Base-by-base conservation (phyloP, 2,329 filamentous ascomycete genomes). In the Pestalotiopsis sp. region DNA sequence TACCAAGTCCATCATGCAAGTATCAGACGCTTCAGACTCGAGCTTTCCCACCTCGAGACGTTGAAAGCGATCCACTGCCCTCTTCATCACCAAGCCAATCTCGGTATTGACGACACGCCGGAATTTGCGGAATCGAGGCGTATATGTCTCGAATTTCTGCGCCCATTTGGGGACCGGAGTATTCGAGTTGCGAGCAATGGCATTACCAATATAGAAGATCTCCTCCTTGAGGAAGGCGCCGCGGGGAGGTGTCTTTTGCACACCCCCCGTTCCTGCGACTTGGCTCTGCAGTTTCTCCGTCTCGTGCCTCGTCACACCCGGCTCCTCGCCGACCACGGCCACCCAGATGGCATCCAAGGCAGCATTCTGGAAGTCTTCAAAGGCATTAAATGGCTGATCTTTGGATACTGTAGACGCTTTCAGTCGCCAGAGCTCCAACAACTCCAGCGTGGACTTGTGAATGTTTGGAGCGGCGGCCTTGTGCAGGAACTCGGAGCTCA, bases 341-440 rank as follows among this genome's bases (percentile, higher is more conserved):
- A 77, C 79, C 78, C 78, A 83, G 36, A 83, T 80, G 14, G 75
- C 78, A 69, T 83, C 81, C 31, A 84, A 72, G 0, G 79, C 76
- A 0, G 75, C 76, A 38, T 78, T 72, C 68, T 73, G 72, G 36
- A 83, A 73, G 67, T 84, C 82, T 4, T 78, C 69, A 0, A 66
- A 52, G 4, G 75, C 78, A 7, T 69, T 68, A 66, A 84, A 83
- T 1, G 81, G 75, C 23, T 70, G 27, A 2, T 70, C 49, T 5
- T 70, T 70, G 13, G 66, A 64, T 3, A 69, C 2, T 0, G 68
- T 70, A 20, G 14, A 52, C 1, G 66, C 0, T n/a, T 59, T 59
- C 2, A 66, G 66, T 58, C 66, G 52, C 72, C 72, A 73, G 2
- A 73, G 68, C n/a, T 27, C 64, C 6, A 62, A 66, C 17, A 73